Percentiles rank a stretch among this genome's conserved stretches.
phyloP scores from a whole-genome alignment of 1,284 basidiomycete genomes.

The Takashimella tepidaria region DNA sequence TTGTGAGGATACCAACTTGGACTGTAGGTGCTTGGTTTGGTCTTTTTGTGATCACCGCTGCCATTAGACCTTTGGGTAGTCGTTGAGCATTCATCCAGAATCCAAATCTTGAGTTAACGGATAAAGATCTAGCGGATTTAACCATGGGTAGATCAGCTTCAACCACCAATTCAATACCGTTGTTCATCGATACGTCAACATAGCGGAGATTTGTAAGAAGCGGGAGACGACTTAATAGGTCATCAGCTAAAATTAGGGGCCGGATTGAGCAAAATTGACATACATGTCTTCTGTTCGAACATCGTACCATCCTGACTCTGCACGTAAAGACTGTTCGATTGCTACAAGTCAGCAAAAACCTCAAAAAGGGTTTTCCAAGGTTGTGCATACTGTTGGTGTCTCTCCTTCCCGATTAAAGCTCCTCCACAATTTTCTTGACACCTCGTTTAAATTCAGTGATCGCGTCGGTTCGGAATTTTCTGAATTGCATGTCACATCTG shows the following conservation, averaged over 20 bases:
- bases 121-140: slow-evolving; percentile 46
- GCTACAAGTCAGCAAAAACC: background rate
- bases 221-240: slow-evolving; percentile 51
- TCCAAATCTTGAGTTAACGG: slow-evolving; percentile 29
- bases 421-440: slow-evolving; percentile 51
- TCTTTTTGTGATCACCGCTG: slow-evolving; percentile 54
- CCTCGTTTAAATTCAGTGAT: slow-evolving; percentile 49
- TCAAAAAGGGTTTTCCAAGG: too few relatives aligned
- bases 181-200: slow-evolving; percentile 49
- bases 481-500: slow-evolving; percentile 62
- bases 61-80: slow-evolving; percentile 56
- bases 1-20: slow-evolving; percentile 8
- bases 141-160: slow-evolving; percentile 49
- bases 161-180: slow-evolving; percentile 52
- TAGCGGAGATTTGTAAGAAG: slow-evolving; percentile 56
- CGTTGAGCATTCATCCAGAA: slow-evolving; percentile 59
- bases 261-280: background rate
- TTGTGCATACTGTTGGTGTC: background rate
- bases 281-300: background rate
- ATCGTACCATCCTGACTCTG: slow-evolving; percentile 4
- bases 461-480: slow-evolving; percentile 63
- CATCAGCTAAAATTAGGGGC: background rate
- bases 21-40: slow-evolving; percentile 15
- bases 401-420: slow-evolving; percentile 35
- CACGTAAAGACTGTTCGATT: background rate